These are phyloP conservation scores for Penicillium oxalicum DNA, from an alignment of 2,329 filamentous ascomycete genomes.

Conservation along the genomic window DNA sequence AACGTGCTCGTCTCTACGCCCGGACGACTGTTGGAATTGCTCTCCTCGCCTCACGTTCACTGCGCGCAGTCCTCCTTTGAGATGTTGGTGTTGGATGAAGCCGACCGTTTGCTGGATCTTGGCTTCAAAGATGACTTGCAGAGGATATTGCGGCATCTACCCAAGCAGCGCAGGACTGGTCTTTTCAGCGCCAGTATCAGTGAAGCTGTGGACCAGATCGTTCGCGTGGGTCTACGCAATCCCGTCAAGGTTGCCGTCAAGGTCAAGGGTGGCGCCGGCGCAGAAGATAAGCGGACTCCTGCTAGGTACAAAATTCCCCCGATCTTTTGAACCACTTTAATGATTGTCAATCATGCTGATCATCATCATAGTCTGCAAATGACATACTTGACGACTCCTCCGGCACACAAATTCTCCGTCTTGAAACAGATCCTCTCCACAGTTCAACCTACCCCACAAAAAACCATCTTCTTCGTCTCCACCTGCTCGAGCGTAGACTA, in stretches of 20 bases:
- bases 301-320: conserved; percentile 49
- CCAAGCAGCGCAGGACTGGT: conserved; percentile 88
- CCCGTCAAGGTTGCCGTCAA: conserved; percentile 93
- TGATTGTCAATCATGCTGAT: conserved; percentile 4
- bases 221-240: conserved; percentile 85
- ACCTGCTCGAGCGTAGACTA: conserved; percentile 95
- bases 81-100: conserved; percentile 87
- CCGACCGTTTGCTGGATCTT: conserved; percentile 83
- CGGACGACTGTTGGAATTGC: conserved; percentile 78
- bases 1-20: conserved; percentile 90
- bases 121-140: conserved; percentile 91
- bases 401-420: conserved; percentile 73
- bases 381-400: conserved; percentile 69
- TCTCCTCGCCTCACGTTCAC: conserved; percentile 80
- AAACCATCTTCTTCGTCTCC: conserved; percentile 85
- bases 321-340: neutral
- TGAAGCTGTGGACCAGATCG: conserved; percentile 88
- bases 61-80: conserved; percentile 87
- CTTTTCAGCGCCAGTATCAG: conserved; percentile 94
- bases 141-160: conserved; percentile 73
- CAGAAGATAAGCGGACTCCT: conserved; percentile 80
- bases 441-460: conserved; percentile 68
- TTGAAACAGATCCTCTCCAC: conserved; percentile 64
- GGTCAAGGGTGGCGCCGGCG: conserved; percentile 69
- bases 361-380: conserved; percentile 62